Percentiles rank a stretch among this genome's conserved stretches.
Evolutionary conservation across 2,329 filamentous ascomycete species (phyloP).

Genomic region (Paramyrothecium sp.): DNA sequence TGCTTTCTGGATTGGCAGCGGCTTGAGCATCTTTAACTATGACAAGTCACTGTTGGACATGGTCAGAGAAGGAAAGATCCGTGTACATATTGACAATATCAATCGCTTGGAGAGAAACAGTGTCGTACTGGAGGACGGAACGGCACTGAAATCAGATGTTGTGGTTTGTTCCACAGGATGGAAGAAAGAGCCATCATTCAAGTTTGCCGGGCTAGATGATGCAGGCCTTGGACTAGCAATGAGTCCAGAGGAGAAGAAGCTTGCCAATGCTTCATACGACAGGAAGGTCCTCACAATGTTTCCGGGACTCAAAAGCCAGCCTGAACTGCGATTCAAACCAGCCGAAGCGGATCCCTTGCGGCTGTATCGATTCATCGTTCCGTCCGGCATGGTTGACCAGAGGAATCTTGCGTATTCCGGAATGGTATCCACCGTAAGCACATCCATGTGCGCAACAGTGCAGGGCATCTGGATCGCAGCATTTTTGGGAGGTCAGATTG

Average conservation of each 20-base stretch:
- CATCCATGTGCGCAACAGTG: constrained; percentile 33
- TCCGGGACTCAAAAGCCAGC: not conserved
- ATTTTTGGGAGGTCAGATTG: constrained; percentile 42
- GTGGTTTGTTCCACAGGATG: constrained; percentile 60
- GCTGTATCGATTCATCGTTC: constrained; percentile 39
- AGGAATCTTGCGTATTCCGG: constrained; percentile 43
- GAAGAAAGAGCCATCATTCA: constrained; percentile 18
- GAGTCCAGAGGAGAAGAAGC: not conserved
- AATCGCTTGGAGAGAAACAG: constrained; percentile 34
- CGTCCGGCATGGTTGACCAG: constrained; percentile 29
- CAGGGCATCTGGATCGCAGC: constrained; percentile 62
- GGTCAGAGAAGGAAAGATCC: constrained; percentile 45
- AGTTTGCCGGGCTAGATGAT: not conserved
- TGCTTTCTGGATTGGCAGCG: constrained; percentile 45
- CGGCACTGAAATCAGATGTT: constrained; percentile 44
- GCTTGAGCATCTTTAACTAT: constrained; percentile 54
- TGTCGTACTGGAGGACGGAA: constrained; percentile 51
- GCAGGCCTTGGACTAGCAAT: not conserved
- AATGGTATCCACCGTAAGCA: constrained; percentile 35
- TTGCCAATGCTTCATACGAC: not conserved
- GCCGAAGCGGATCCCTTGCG: not conserved
- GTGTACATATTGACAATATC: constrained; percentile 47
- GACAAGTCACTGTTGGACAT: constrained; percentile 48
- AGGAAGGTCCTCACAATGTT: not conserved
- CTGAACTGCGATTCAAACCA: not conserved